phyloP scores from a whole-genome alignment of 768 basidiomycete species.

The Hypholoma fasciculare region DNA sequence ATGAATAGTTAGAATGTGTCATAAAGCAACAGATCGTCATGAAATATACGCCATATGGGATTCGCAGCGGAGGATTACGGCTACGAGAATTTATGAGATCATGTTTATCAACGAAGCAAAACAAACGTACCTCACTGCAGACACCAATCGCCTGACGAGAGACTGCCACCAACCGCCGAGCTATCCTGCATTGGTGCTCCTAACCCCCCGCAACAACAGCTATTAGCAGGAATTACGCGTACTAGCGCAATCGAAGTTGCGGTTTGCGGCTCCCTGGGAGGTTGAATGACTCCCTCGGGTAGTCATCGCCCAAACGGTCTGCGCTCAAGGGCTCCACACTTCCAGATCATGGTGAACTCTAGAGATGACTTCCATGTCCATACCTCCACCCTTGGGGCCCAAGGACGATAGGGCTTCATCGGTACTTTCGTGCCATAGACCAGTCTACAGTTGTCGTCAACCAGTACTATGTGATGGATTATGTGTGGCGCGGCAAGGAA shows the following conservation, averaged over 20 bases:
- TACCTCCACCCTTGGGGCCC: background rate
- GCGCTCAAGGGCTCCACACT: background rate
- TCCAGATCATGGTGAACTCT: background rate
- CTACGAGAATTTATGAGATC: too few species aligned
- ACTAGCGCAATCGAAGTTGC: background rate
- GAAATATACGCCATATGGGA: too few species aligned
- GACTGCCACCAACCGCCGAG: conserved; percentile 3
- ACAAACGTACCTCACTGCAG: too few species aligned
- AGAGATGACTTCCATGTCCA: background rate
- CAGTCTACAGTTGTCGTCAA: conserved; percentile 29
- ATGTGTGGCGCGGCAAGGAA: background rate
- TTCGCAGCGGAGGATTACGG: too few species aligned
- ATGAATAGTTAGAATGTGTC: too few species aligned
- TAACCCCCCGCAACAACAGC: background rate
- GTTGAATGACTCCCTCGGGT: background rate
- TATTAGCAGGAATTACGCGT: background rate
- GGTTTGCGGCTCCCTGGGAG: background rate
- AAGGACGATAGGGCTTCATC: background rate
- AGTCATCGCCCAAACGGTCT: background rate
- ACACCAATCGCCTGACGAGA: too few species aligned
- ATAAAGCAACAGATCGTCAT: too few species aligned
- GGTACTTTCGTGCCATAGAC: background rate
- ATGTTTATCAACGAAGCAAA: too few species aligned
- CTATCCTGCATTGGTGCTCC: background rate
- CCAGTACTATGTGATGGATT: background rate